phyloP scores from a whole-genome alignment of 176 grass and related monocot species.

The Poa pratensis region DNA sequence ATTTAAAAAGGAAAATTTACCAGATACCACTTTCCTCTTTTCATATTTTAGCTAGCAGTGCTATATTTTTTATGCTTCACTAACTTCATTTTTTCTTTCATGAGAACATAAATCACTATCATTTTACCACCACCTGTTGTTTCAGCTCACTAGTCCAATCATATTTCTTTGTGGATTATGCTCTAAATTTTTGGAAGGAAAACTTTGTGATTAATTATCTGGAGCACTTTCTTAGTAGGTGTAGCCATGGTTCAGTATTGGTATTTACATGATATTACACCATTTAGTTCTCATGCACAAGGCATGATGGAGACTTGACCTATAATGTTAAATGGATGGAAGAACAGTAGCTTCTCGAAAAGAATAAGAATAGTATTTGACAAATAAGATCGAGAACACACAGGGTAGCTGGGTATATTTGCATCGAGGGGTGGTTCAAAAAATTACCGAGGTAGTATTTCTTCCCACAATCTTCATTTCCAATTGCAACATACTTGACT shows the following conservation, averaged over 20 bases:
- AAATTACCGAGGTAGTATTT: slow-evolving; percentile 65
- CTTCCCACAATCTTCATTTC: slow-evolving; percentile 91
- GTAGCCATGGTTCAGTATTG: background rate
- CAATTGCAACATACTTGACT: slow-evolving; percentile 91
- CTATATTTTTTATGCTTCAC: background rate
- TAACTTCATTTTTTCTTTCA: background rate
- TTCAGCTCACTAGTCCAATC: background rate
- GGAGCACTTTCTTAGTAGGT: background rate
- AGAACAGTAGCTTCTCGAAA: background rate
- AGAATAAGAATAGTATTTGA: slow-evolving; percentile 19
- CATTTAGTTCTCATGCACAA: slow-evolving; percentile 27
- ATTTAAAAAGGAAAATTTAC: background rate
- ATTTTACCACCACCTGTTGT: background rate
- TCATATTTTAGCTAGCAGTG: slow-evolving; percentile 9
- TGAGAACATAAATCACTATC: background rate
- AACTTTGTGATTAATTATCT: slow-evolving; percentile 11
- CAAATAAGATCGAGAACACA: background rate
- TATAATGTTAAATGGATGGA: slow-evolving; percentile 23
- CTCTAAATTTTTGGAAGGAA: background rate
- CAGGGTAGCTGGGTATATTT: background rate
- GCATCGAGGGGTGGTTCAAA: background rate
- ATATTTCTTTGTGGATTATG: background rate
- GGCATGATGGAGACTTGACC: background rate
- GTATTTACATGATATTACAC: background rate
- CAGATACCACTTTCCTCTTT: background rate